Percentiles rank a stretch among this genome's conserved stretches.
Evolutionary conservation across 331 rosid genomes (phyloP).

Genomic region (Quercus phellos): DNA sequence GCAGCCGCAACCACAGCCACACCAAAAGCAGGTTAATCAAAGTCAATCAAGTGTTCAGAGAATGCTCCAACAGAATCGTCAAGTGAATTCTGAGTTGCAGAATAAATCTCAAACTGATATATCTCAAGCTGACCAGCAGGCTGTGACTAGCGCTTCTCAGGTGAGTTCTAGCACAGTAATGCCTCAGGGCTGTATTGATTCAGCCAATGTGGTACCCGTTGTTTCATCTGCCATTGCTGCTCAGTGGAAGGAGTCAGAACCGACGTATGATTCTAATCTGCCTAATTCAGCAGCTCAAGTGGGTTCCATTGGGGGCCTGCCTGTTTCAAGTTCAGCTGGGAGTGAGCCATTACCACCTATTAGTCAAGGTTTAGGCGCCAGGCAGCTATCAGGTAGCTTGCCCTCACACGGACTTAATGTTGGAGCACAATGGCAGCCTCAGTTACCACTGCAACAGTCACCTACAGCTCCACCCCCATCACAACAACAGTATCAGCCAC

Average conservation of each 20-base stretch:
- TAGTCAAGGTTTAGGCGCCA: constrained; percentile 59
- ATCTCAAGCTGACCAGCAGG: constrained; percentile 61
- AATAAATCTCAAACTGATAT: constrained; percentile 53
- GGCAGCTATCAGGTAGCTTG: constrained; percentile 55
- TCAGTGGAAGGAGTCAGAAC: constrained; percentile 76
- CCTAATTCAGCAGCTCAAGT: constrained; percentile 43
- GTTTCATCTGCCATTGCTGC: constrained; percentile 41
- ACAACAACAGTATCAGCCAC: constrained; percentile 47
- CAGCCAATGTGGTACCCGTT: constrained; percentile 38
- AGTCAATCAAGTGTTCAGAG: constrained; percentile 58
- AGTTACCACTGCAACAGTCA: constrained; percentile 51
- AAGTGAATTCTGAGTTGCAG: constrained; percentile 52
- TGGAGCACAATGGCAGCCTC: constrained; percentile 68
- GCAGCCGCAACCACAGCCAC: constrained; percentile 46
- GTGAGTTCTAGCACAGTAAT: constrained; percentile 37
- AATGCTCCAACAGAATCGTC: constrained; percentile 56
- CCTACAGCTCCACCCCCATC: constrained; percentile 40
- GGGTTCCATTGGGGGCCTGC: constrained; percentile 49
- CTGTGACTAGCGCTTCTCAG: constrained; percentile 42
- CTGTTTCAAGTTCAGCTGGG: constrained; percentile 51
- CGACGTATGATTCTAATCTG: constrained; percentile 44
- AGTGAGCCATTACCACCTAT: constrained; percentile 40
- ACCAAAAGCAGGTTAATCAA: constrained; percentile 63
- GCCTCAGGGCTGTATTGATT: constrained; percentile 51
- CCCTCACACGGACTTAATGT: constrained; percentile 65